Conservation (phyloP, 2,329 filamentous ascomycete genomes). For the Talaromyces pinophilus region DNA sequence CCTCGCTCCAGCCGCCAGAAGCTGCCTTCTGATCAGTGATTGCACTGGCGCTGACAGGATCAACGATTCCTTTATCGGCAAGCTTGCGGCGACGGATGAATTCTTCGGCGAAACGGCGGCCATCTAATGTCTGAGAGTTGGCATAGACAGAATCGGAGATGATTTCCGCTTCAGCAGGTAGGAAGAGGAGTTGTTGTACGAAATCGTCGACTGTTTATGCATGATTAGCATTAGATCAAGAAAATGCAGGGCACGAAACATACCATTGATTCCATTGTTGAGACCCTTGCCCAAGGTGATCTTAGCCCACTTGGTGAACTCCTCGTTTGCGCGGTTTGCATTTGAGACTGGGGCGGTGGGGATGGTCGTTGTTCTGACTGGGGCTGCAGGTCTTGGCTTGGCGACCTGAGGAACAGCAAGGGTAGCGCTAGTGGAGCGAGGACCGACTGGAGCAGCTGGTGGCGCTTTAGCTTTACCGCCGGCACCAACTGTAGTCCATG, state of each 20-base stretch:
- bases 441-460: constrained; percentile 46
- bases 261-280: constrained; percentile 67
- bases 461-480: constrained; percentile 87
- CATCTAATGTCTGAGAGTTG: constrained; percentile 85
- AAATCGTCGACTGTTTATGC: constrained; percentile 71
- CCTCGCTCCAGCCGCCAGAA: constrained; percentile 86
- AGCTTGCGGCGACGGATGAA: constrained; percentile 91
- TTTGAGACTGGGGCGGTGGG: constrained; percentile 46
- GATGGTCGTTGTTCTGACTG: constrained; percentile 50
- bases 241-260: constrained; percentile 30
- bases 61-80: constrained; percentile 85
- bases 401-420: constrained; percentile 42
- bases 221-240: constrained; percentile 18
- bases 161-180: constrained; percentile 75
- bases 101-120: constrained; percentile 89
- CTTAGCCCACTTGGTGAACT: constrained; percentile 92
- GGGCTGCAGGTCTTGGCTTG: constrained; percentile 55
- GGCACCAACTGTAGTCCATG: constrained; percentile 94
- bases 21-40: constrained; percentile 52
- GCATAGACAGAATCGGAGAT: constrained; percentile 90
- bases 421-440: constrained; percentile 51
- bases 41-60: constrained; percentile 59
- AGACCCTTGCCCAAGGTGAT: constrained; percentile 74
- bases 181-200: constrained; percentile 70
- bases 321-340: constrained; percentile 72